Evolutionary conservation across 176 grass and related monocot genomes (phyloP), one percentile per base, ranked within the genome.

Genomic region (Oryza glaberrima): DNA sequence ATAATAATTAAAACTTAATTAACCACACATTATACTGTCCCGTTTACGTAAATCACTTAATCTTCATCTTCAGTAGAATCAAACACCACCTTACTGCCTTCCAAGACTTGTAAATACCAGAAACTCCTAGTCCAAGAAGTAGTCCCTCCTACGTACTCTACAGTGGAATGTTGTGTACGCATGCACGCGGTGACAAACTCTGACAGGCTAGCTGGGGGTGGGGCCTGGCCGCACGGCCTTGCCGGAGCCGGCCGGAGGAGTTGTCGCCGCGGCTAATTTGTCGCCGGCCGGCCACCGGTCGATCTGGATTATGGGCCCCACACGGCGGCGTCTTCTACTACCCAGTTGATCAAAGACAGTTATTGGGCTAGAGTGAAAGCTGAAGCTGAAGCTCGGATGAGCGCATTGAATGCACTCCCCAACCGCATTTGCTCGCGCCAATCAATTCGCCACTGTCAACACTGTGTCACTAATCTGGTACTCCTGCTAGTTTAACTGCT

Each of bases 341-440:
- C 49, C 49, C 49, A 14, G 49, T 52, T 52, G 43, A 44, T 44
- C 49, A 16, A 6, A 17, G 49, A 16, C 49, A 52, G 49, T 51
- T 51, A 5, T 51, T 51, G 48, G 7, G 38, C 6, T 8, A 40
- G 35, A 36, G 35, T 36, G 4, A 36, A 41, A 41, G 43, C 43
- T 44, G 43, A 44, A 44, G 43, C 43, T 44, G 9, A 49, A 15
- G 47, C 13, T 4, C 13, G 5, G 52, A 17, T 15, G 47, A 58
- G 1, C 6, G 54, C 54, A n/a, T n/a, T 58, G 6, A 58, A n/a
- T 58, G 54, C 19, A 9, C 19, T 2, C 10, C 10, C 86, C 86
- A 82, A 88, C 86, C 0, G 66, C 41, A 72, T 64, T 83, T 41
- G 73, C 86, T 36, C 38, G 86, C 86, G 20, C 52, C 80, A 65